A percentile compares a stretch with the other conserved stretches of the same genome.
Evolutionary conservation across 768 basidiomycete species (phyloP).

Genomic region (Kwoniella sp.): DNA sequence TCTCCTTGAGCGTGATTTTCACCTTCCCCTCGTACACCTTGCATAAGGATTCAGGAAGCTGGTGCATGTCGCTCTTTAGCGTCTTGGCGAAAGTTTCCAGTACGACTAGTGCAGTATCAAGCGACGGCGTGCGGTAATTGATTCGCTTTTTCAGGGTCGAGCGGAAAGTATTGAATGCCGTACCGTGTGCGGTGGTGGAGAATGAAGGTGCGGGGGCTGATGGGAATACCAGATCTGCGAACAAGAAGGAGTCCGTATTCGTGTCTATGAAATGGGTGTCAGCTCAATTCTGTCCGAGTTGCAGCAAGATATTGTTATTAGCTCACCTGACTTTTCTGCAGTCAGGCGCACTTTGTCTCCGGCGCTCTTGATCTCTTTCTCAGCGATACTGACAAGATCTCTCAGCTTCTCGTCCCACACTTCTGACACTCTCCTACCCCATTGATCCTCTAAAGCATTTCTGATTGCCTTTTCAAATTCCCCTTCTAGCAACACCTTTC

Average conservation of each 20-base stretch:
- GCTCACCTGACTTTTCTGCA: constrained; percentile 21
- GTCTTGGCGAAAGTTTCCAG: constrained; percentile 31
- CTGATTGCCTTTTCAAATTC: constrained; percentile 29
- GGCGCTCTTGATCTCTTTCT: constrained; percentile 22
- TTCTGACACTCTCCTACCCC: constrained; percentile 30
- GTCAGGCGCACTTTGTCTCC: constrained; percentile 12
- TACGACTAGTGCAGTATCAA: constrained; percentile 31
- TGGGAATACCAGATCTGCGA: constrained; percentile 42
- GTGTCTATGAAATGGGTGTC: not conserved
- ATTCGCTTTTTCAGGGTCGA: constrained; percentile 25
- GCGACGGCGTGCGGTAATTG: constrained; percentile 31
- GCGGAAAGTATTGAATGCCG: constrained; percentile 34
- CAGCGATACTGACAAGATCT: constrained; percentile 22
- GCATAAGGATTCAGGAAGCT: constrained; percentile 25
- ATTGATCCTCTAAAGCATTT: constrained; percentile 35
- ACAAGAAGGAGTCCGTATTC: constrained; percentile 27
- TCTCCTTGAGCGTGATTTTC: constrained; percentile 2
- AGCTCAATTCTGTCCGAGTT: not conserved
- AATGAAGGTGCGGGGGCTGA: constrained; percentile 28
- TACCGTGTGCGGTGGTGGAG: constrained; percentile 16
- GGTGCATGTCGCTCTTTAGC: constrained; percentile 33
- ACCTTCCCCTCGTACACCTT: constrained; percentile 18
- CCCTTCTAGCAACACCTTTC: constrained; percentile 15
- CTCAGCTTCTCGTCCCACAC: constrained; percentile 37
- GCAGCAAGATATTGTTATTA: not conserved